phyloP scores from a whole-genome alignment of 202 grass and related monocot species.

The Sporobolus alterniflorus region DNA sequence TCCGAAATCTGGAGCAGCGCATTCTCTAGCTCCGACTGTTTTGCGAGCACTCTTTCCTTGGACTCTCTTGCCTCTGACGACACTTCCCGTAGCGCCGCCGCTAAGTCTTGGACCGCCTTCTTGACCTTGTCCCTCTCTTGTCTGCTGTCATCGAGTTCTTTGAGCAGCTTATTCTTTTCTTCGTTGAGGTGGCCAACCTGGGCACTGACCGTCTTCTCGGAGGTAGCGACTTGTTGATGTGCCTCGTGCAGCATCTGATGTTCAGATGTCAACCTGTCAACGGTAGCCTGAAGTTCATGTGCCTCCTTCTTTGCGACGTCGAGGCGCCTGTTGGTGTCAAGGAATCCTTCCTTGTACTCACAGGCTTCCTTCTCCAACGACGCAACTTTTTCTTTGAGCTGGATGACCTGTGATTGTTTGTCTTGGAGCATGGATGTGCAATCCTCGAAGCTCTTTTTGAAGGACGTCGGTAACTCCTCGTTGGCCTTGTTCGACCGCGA shows the following conservation, averaged over 20 bases:
- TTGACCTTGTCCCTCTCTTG: conserved; percentile 68
- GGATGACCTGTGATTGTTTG: conserved; percentile 45
- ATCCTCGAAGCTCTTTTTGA: conserved; percentile 58
- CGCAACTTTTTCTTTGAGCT: conserved; percentile 46
- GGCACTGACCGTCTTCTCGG: conserved; percentile 45
- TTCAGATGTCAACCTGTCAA: conserved; percentile 59
- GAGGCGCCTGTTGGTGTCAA: conserved; percentile 40
- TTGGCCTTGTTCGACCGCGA: conserved; percentile 45
- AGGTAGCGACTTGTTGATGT: conserved; percentile 32
- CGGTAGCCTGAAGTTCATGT: not conserved
- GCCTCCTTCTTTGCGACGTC: conserved; percentile 33
- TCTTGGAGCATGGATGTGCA: conserved; percentile 50
- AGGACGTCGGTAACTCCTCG: conserved; percentile 37
- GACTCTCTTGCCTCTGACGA: conserved; percentile 77
- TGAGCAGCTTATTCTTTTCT: conserved; percentile 58
- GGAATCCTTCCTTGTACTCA: conserved; percentile 47
- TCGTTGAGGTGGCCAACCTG: conserved; percentile 40
- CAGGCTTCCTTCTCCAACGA: conserved; percentile 57
- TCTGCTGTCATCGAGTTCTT: conserved; percentile 49
- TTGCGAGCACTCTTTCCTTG: conserved; percentile 61
- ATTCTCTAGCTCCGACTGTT: conserved; percentile 62
- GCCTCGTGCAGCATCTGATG: conserved; percentile 37
- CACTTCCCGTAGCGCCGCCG: conserved; percentile 63
- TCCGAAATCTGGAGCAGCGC: conserved; percentile 64
- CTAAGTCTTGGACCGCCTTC: conserved; percentile 68